These are phyloP conservation scores for Prunella vulgaris DNA, from an alignment of 257 asterid genomes.

Conservation along the genomic window DNA sequence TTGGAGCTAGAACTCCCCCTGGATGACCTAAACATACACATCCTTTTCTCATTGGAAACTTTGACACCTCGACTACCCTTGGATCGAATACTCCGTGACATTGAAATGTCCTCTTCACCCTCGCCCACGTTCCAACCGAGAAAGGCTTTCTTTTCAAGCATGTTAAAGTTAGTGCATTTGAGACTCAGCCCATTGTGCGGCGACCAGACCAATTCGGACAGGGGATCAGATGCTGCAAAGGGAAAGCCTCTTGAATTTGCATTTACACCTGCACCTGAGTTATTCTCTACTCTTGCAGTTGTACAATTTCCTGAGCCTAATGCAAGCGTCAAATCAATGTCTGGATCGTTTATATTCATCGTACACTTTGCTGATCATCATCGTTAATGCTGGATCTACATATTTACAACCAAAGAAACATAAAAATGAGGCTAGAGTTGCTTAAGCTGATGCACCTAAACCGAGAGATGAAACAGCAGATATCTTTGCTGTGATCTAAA, in stretches of 20 bases:
- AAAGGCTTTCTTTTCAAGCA: conserved; percentile 32
- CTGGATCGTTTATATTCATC: conserved; percentile 33
- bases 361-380: conserved; percentile 11
- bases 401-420: background rate
- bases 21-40: conserved; percentile 14
- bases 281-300: conserved; percentile 18
- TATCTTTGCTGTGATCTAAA: no score
- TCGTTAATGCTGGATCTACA: conserved; percentile 23
- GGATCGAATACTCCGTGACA: conserved; percentile 27
- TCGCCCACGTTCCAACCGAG: conserved; percentile 38
- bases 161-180: conserved; percentile 38
- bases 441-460: no score
- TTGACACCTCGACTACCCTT: conserved; percentile 25
- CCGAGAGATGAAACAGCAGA: no score
- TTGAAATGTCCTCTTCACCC: conserved; percentile 18
- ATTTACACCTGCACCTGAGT: conserved; percentile 87
- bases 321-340: conserved; percentile 43
- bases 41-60: conserved; percentile 21
- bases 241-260: conserved; percentile 48
- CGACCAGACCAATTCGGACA: conserved; percentile 77
- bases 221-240: conserved; percentile 56
- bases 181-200: conserved; percentile 54
- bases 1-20: conserved; percentile 9
- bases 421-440: background rate
- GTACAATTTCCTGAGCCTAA: conserved; percentile 36